Conservation (phyloP, 495 filamentous ascomycete species). For the Pseudoneurospora amorphoporcata region DNA sequence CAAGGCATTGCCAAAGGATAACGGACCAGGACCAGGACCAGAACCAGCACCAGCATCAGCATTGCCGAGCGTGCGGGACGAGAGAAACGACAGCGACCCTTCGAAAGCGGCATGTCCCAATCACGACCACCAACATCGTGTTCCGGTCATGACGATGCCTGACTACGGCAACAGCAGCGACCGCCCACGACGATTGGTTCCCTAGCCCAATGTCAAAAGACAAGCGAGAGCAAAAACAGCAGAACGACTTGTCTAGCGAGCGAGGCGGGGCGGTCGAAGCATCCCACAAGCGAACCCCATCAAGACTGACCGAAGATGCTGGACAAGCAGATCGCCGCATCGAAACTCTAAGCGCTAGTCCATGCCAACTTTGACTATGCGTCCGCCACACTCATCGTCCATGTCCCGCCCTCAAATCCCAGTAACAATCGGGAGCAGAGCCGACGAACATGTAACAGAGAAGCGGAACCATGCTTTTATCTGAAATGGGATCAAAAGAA, state of each 20-base stretch:
- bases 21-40: not conserved
- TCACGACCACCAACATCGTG: not conserved
- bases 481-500: too few relatives aligned
- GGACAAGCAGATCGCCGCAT: not conserved
- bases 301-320: not conserved
- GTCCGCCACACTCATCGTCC: too few relatives aligned
- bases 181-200: not conserved
- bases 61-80: not conserved
- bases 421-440: too few relatives aligned
- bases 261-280: not conserved
- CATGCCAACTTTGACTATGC: not conserved
- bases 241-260: not conserved
- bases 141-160: not conserved
- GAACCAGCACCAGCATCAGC: not conserved
- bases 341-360: not conserved
- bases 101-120: not conserved
- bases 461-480: too few relatives aligned
- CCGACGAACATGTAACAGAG: too few relatives aligned
- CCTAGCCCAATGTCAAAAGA: not conserved
- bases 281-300: not conserved
- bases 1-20: not conserved
- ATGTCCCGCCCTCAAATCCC: too few relatives aligned
- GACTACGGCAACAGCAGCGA: not conserved
- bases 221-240: not conserved
- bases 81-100: not conserved